A percentile compares a stretch with the other conserved stretches of the same genome.
Conservation (phyloP, 1,139 yeast genomes). For the Schwanniomyces etchellsii region DNA sequence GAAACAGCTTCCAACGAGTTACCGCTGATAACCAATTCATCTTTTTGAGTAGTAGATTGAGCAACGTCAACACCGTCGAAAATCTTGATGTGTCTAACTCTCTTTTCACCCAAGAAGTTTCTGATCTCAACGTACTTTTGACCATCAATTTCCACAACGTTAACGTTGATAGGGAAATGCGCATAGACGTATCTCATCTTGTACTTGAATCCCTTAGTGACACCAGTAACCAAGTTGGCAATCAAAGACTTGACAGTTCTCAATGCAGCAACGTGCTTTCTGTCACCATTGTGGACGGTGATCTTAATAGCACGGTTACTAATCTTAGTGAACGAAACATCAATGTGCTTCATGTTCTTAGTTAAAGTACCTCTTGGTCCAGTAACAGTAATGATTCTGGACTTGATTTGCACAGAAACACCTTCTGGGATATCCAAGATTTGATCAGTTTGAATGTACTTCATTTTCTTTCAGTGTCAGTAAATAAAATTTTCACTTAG, state of each 20-base stretch:
- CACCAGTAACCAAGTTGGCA: slow-evolving; percentile 95
- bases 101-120: slow-evolving; percentile 98
- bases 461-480: slow-evolving; percentile 43
- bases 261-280: slow-evolving; percentile 99
- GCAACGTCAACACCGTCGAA: slow-evolving; percentile 86
- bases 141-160: slow-evolving; percentile 73
- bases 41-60: slow-evolving; percentile 82
- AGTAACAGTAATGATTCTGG: slow-evolving; percentile 84
- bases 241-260: slow-evolving; percentile 97
- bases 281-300: slow-evolving; percentile 97
- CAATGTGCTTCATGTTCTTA: slow-evolving; percentile 92
- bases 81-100: slow-evolving; percentile 81
- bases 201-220: slow-evolving; percentile 98
- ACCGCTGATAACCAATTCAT: slow-evolving; percentile 88
- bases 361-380: slow-evolving; percentile 98
- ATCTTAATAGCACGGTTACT: slow-evolving; percentile 72
- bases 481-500: slow-evolving; percentile 1
- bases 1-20: slow-evolving; percentile 98
- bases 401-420: slow-evolving; percentile 85
- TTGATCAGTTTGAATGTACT: slow-evolving; percentile 95
- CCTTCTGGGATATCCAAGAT: slow-evolving; percentile 89
- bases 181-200: slow-evolving; percentile 99
- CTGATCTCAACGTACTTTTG: slow-evolving; percentile 85
- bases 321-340: slow-evolving; percentile 84
- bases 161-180: slow-evolving; percentile 99